Evolutionary conservation across 768 basidiomycete species (phyloP), one percentile per base, ranked within the genome.

Genomic region (Amanita rubescens): DNA sequence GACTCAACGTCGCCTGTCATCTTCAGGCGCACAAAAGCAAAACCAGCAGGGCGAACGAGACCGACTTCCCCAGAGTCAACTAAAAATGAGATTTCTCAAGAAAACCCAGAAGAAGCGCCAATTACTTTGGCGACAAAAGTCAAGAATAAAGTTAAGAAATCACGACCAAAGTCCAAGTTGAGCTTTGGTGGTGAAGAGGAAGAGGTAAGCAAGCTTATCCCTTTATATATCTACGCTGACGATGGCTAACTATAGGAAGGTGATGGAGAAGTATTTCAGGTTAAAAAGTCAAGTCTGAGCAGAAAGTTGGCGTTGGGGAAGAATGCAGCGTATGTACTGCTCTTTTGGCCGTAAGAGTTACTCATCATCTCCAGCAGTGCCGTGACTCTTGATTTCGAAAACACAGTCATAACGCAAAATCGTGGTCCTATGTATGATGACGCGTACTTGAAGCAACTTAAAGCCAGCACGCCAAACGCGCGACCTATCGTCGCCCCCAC

Each of bases 261-360:
- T 10, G 77, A 75, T 35, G 80, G 75, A 7, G 84, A 89, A 54
- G 71, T 76, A 0, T 91, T 93, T 64, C 75, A 87, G 71, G 71
- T 92, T 15, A 92, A 90, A 65, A 93, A 90, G 68, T 90, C 87
- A 2, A 84, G 66, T 50, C 71, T 92, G 41, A 91, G 89, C 61
- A 71, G 73, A 56, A 87, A 85, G 59, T 62, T 88, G 57, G 62
- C 79, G 1, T 66, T 86, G 38, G 78, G 79, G 12, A 76, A 71
- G 44, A 77, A 77, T 65, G 73, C 82, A 49, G 70, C 78, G 79
- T 82, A 53, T 51, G 68, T 67, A 48, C 12, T 8, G 54, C 58
- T 27, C 15, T 30, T 27, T 35, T 44, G 38, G 25, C 46, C 35
- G 34, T 33, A 55, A 32, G 63, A 37, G 25, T 30, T 35, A 33